phyloP scores from a whole-genome alignment of 768 basidiomycete genomes.

The Hygrophoropsis aurantiaca region DNA sequence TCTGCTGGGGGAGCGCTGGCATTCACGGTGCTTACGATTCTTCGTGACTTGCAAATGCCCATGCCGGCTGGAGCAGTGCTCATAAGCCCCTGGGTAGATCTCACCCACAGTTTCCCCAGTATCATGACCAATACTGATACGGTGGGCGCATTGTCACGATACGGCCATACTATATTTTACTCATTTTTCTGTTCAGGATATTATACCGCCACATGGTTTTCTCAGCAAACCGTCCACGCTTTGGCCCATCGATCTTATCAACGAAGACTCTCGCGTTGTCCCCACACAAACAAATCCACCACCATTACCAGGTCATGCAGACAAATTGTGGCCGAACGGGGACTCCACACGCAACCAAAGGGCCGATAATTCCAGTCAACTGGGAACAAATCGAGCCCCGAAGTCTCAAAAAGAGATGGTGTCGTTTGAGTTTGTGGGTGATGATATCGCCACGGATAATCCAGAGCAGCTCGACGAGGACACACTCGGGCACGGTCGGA shows the following conservation, averaged over 20 bases:
- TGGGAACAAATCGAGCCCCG: background rate
- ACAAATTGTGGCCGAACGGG: constrained; percentile 45
- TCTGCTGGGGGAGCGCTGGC: constrained; percentile 75
- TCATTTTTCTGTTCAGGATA: constrained; percentile 46
- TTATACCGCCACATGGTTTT: constrained; percentile 63
- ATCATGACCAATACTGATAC: constrained; percentile 66
- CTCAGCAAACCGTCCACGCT: constrained; percentile 56
- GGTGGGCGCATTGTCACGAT: constrained; percentile 32
- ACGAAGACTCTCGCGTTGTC: constrained; percentile 34
- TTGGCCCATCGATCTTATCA: constrained; percentile 52
- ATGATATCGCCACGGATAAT: background rate
- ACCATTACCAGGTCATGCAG: constrained; percentile 49
- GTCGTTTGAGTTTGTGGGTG: background rate
- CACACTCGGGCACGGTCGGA: too few species aligned
- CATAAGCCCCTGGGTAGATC: constrained; percentile 81
- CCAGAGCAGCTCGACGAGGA: too few species aligned
- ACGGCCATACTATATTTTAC: background rate
- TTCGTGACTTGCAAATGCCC: constrained; percentile 70
- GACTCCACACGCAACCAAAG: too few species aligned
- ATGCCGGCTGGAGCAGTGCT: constrained; percentile 75
- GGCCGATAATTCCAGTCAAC: too few species aligned
- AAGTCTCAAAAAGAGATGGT: constrained; percentile 35
- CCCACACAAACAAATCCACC: constrained; percentile 40
- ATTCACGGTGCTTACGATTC: constrained; percentile 55
- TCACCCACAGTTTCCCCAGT: constrained; percentile 84